Percentiles rank a stretch among this genome's conserved stretches.
Conservation (phyloP, 2,329 filamentous ascomycete genomes). For the Pestalotiopsis sp. region DNA sequence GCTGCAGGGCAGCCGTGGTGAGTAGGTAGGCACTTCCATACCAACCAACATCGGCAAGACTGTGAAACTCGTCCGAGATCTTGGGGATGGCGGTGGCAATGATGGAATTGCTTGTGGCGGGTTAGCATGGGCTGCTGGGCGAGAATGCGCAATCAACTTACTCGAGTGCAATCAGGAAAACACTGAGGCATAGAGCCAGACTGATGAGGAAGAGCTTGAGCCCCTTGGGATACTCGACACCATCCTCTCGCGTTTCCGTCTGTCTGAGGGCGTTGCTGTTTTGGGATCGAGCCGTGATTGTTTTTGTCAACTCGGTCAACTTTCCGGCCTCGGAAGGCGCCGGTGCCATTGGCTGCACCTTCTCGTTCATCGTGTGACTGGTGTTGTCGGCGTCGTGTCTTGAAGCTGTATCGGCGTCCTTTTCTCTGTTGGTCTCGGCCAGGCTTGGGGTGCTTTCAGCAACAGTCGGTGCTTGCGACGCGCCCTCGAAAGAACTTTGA, state of each 20-base stretch:
- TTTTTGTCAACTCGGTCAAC: slow-evolving; percentile 21
- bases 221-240: slow-evolving; percentile 40
- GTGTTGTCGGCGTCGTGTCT: slow-evolving; percentile 7
- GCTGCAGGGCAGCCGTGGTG: slow-evolving; percentile 39
- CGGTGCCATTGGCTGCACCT: slow-evolving; percentile 11
- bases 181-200: slow-evolving; percentile 45
- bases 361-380: neutral
- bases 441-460: slow-evolving; percentile 24
- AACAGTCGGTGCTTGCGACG: slow-evolving; percentile 25
- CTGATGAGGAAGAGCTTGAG: slow-evolving; percentile 40
- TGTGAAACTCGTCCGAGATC: slow-evolving; percentile 42
- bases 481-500: slow-evolving; percentile 11
- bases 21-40: slow-evolving; percentile 47
- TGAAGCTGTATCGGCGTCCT: slow-evolving; percentile 20
- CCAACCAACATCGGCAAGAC: slow-evolving; percentile 49
- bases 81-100: slow-evolving; percentile 45
- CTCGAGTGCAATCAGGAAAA: slow-evolving; percentile 48
- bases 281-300: slow-evolving; percentile 29
- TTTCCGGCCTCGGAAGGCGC: slow-evolving; percentile 18
- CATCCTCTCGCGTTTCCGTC: slow-evolving; percentile 39
- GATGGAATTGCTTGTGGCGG: slow-evolving; percentile 32
- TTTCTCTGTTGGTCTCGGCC: slow-evolving; percentile 23
- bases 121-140: neutral
- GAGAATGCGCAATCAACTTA: slow-evolving; percentile 24
- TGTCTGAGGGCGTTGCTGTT: slow-evolving; percentile 26